These are phyloP conservation scores for Mortierella hygrophila DNA, from an alignment of 192 early-diverging fungal genomes.

Conservation along the genomic window DNA sequence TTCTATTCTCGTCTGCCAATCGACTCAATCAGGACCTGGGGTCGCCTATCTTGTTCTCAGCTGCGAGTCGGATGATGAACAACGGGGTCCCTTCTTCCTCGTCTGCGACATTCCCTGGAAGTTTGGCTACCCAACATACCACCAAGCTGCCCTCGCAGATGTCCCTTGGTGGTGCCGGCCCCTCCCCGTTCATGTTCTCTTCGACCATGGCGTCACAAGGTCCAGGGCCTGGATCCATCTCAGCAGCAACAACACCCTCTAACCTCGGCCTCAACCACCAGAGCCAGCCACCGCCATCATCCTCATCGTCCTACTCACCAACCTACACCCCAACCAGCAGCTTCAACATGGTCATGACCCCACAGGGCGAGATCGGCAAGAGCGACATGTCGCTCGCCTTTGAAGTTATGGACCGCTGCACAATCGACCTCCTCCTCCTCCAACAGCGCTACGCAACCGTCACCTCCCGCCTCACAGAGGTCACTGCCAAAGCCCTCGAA, in stretches of 20 bases:
- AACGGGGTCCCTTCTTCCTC: conserved; percentile 2
- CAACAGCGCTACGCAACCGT: conserved; percentile 31
- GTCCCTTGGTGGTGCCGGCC: neutral
- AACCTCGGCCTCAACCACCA: neutral
- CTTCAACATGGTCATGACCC: conserved; percentile 32
- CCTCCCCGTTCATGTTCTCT: neutral
- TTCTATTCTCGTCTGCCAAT: conserved; percentile 34
- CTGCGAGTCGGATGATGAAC: conserved; percentile 22
- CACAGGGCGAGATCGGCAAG: conserved; percentile 34
- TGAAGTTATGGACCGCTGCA: conserved; percentile 50
- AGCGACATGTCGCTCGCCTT: conserved; percentile 53
- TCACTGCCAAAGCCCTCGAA: conserved; percentile 33
- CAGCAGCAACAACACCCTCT: neutral
- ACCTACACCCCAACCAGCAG: conserved; percentile 28
- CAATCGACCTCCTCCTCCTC: conserved; percentile 34
- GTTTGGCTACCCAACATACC: neutral
- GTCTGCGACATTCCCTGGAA: neutral
- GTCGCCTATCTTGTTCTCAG: conserved; percentile 39
- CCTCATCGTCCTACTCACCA: neutral
- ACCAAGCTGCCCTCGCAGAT: neutral
- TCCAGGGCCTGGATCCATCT: neutral
- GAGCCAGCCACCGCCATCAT: neutral
- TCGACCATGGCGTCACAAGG: neutral
- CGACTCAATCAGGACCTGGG: conserved; percentile 25
- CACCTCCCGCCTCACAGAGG: conserved; percentile 11